Conservation (phyloP, 2,329 filamentous ascomycete genomes). For the Dactylonectria estremocensis region DNA sequence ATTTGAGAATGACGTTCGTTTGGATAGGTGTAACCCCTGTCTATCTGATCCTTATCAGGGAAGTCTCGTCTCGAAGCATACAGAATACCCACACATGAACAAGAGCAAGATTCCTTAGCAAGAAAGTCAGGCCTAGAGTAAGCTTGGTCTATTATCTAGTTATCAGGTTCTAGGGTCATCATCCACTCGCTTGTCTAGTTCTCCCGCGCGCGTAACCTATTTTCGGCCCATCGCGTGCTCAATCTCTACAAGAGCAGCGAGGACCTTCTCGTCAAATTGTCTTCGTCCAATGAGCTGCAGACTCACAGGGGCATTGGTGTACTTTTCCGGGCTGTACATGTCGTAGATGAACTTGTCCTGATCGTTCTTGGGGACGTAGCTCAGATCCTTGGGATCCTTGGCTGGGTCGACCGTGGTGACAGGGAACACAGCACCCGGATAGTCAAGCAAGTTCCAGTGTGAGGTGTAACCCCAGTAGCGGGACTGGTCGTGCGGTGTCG, state of each 20-base stretch:
- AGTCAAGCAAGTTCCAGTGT: constrained; percentile 80
- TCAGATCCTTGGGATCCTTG: constrained; percentile 44
- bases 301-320: constrained; percentile 44
- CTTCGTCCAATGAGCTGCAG: constrained; percentile 49
- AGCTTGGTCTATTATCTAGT: neutral
- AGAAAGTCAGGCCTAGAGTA: neutral
- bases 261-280: constrained; percentile 51
- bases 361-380: constrained; percentile 48
- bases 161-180: neutral
- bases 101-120: neutral
- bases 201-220: constrained; percentile 4
- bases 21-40: neutral
- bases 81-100: neutral
- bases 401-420: constrained; percentile 54
- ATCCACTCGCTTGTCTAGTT: neutral
- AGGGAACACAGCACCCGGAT: constrained; percentile 74
- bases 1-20: neutral
- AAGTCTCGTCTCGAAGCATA: neutral
- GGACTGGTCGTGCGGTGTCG: constrained; percentile 58
- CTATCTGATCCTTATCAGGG: neutral
- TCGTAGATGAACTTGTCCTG: constrained; percentile 50
- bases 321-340: constrained; percentile 48
- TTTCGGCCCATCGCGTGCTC: constrained; percentile 44
- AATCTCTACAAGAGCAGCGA: constrained; percentile 46
- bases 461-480: constrained; percentile 76